A percentile compares a stretch with the other conserved stretches of the same genome.
These are phyloP conservation scores for Colletotrichum navitas DNA, from an alignment of 2,329 filamentous ascomycete genomes.

Conservation along the genomic window DNA sequence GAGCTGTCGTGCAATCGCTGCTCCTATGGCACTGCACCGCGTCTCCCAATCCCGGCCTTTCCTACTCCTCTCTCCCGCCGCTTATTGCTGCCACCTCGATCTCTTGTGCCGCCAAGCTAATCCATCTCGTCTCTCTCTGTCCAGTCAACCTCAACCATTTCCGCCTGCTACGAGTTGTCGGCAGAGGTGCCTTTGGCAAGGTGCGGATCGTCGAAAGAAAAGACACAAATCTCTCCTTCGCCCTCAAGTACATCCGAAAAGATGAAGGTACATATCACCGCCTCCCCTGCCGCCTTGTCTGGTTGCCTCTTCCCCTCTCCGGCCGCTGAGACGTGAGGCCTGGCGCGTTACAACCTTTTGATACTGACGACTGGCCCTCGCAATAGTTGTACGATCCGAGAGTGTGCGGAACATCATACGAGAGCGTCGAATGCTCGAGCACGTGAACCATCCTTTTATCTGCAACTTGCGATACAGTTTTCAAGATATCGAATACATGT, in stretches of 20 bases:
- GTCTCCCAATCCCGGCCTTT: not conserved
- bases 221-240: constrained; percentile 93
- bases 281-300: constrained; percentile 9
- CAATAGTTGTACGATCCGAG: constrained; percentile 90
- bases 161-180: constrained; percentile 92
- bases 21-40: constrained; percentile 8
- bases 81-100: not conserved
- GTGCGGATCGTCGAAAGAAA: constrained; percentile 98
- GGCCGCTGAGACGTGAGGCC: constrained; percentile 8
- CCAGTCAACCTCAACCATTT: constrained; percentile 98
- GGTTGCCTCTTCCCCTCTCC: not conserved
- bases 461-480: constrained; percentile 99
- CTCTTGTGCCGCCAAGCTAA: constrained; percentile 22
- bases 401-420: constrained; percentile 98
- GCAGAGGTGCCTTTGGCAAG: constrained; percentile 98
- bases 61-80: not conserved
- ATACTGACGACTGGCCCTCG: constrained; percentile 39
- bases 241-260: constrained; percentile 97
- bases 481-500: constrained; percentile 99
- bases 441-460: constrained; percentile 97
- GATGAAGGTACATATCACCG: constrained; percentile 81
- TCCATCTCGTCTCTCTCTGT: constrained; percentile 13
- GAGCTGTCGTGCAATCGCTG: constrained; percentile 2
- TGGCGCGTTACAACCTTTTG: not conserved
- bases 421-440: constrained; percentile 97